Evolutionary conservation across 805 yeast species (phyloP).

Genomic region (Ogataea paradorogensis): DNA sequence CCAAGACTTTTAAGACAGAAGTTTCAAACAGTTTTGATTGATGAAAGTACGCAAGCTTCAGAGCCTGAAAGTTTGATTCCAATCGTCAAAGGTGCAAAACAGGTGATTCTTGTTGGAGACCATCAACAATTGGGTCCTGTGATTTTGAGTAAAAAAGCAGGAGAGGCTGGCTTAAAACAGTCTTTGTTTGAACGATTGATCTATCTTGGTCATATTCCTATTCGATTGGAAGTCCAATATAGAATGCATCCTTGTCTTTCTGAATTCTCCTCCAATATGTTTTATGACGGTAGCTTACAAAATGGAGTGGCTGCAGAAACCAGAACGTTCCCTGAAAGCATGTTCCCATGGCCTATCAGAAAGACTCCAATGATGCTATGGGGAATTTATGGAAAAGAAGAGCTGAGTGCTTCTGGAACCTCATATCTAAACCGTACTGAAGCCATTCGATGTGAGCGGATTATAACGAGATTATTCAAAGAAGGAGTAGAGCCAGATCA

Average conservation of each 20-base stretch:
- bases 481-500: constrained; percentile 78
- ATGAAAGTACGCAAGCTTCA: constrained; percentile 91
- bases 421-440: constrained; percentile 83
- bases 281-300: constrained; percentile 87
- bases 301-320: constrained; percentile 82
- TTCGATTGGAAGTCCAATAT: constrained; percentile 86
- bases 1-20: constrained; percentile 48
- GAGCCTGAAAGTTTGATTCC: constrained; percentile 93
- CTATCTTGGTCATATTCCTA: constrained; percentile 77
- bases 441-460: constrained; percentile 82
- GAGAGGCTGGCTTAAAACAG: constrained; percentile 81
- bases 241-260: constrained; percentile 90
- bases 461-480: constrained; percentile 66
- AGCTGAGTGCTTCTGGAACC: constrained; percentile 75
- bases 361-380: constrained; percentile 94
- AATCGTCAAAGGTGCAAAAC: constrained; percentile 83
- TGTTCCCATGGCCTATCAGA: constrained; percentile 88
- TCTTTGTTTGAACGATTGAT: constrained; percentile 86
- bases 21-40: constrained; percentile 81
- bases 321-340: constrained; percentile 49
- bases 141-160: constrained; percentile 74
- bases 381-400: constrained; percentile 88
- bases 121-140: constrained; percentile 96
- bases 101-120: constrained; percentile 85
- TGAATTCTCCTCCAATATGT: constrained; percentile 87